Evolutionary conservation across 2,329 filamentous ascomycete genomes (phyloP).

Genomic region (Leptodontidium sp.): DNA sequence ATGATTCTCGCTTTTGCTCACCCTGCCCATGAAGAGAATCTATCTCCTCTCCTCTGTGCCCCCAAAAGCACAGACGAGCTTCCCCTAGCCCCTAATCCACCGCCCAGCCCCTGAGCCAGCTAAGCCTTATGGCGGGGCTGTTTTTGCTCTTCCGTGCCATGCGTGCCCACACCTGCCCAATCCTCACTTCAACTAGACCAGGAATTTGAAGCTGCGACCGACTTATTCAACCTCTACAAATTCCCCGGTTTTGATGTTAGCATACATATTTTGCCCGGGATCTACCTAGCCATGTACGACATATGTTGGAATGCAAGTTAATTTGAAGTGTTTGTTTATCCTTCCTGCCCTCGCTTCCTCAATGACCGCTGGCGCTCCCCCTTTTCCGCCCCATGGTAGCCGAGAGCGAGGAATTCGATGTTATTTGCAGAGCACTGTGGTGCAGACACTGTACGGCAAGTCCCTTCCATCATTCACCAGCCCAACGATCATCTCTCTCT

Average conservation of each 20-base stretch:
- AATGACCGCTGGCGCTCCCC: background rate
- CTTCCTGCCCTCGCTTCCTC: background rate
- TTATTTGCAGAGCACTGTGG: background rate
- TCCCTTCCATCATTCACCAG: background rate
- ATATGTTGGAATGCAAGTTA: background rate
- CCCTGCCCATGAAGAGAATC: too few relatives aligned
- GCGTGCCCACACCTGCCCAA: background rate
- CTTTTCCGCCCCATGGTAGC: background rate
- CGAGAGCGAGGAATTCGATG: background rate
- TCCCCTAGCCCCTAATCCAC: background rate
- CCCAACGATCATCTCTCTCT: background rate
- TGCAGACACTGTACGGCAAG: background rate
- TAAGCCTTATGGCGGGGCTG: conserved; percentile 10
- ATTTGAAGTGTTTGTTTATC: background rate
- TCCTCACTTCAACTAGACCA: background rate
- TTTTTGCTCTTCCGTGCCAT: too few relatives aligned
- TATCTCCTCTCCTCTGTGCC: background rate
- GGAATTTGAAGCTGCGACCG: background rate
- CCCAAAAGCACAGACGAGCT: background rate
- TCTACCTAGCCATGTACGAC: background rate
- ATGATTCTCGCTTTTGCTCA: too few relatives aligned
- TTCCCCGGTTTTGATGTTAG: background rate
- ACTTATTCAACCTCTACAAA: background rate
- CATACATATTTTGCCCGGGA: background rate
- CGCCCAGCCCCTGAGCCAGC: background rate